A percentile compares a stretch with the other conserved stretches of the same genome.
Conservation (phyloP, 1,284 basidiomycete genomes). For the Cryptococcus sp. region DNA sequence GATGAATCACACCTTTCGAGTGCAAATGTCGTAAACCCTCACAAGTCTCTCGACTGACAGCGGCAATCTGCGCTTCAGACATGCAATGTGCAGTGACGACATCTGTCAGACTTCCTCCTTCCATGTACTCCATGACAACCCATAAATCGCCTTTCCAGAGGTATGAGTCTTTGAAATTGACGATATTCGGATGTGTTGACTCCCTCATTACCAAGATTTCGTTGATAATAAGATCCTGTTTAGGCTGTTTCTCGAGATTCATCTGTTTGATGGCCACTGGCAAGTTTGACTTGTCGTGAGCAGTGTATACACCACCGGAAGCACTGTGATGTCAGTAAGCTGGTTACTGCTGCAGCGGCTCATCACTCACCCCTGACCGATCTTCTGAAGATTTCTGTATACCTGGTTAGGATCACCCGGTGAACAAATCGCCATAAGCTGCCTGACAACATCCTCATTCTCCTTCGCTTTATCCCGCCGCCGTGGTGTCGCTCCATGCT, state of each 20-base stretch:
- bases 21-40: conserved; percentile 91
- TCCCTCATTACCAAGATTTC: conserved; percentile 99
- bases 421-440: conserved; percentile 90
- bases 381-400: conserved; percentile 90
- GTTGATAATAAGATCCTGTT: conserved; percentile 99
- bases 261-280: conserved; percentile 99
- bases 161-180: conserved; percentile 99
- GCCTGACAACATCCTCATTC: conserved; percentile 84
- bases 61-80: conserved; percentile 89
- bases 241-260: conserved; percentile 99
- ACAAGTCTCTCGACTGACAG: conserved; percentile 81
- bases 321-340: conserved; percentile 57
- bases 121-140: conserved; percentile 99
- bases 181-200: conserved; percentile 93
- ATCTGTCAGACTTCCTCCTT: conserved; percentile 82
- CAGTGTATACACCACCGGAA: conserved; percentile 96
- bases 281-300: conserved; percentile 89
- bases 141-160: conserved; percentile 95
- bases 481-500: conserved; percentile 61
- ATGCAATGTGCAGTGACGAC: conserved; percentile 96
- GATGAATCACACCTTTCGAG: conserved; percentile 89
- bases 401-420: conserved; percentile 93
- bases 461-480: conserved; percentile 81
- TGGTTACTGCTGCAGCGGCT: not conserved
- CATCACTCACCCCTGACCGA: conserved; percentile 81